phyloP scores from a whole-genome alignment of 257 asterid species.

The Apocynum venetum region DNA sequence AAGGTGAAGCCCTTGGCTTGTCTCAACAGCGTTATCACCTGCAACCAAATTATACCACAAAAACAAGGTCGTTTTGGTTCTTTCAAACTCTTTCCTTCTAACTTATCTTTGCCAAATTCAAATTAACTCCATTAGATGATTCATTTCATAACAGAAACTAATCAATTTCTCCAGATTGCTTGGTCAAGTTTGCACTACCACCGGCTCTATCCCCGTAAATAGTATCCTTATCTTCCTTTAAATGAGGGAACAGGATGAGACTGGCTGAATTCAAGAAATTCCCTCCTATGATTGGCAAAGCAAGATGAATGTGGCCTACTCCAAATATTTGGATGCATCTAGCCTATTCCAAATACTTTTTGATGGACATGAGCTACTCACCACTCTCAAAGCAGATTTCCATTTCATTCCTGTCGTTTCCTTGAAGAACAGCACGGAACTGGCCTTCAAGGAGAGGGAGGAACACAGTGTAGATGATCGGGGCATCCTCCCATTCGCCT shows the following conservation, averaged over 20 bases:
- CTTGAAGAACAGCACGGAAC: constrained; percentile 97
- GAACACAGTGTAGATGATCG: constrained; percentile 74
- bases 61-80: constrained; percentile 27
- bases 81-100: constrained; percentile 14
- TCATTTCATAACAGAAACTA: constrained; percentile 19
- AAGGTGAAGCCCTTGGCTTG: constrained; percentile 85
- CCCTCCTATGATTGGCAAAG: constrained; percentile 10
- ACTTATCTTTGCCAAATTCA: constrained; percentile 21
- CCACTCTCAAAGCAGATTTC: constrained; percentile 99
- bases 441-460: constrained; percentile 95
- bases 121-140: constrained; percentile 18
- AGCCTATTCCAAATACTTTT: constrained; percentile 22
- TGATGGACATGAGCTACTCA: constrained; percentile 41
- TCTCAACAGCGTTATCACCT: constrained; percentile 85
- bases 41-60: constrained; percentile 34
- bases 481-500: constrained; percentile 52
- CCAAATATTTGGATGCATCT: constrained; percentile 16
- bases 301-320: constrained; percentile 5
- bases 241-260: constrained; percentile 19
- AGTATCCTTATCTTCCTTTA: constrained; percentile 19
- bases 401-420: constrained; percentile 73
- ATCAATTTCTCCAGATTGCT: constrained; percentile 24
- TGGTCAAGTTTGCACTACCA: constrained; percentile 20
- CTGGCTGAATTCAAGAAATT: constrained; percentile 20
- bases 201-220: constrained; percentile 17